Percentiles rank a stretch among this genome's conserved stretches.
Evolutionary conservation across 2,329 filamentous ascomycete species (phyloP).

Genomic region (Xylaria sp.): DNA sequence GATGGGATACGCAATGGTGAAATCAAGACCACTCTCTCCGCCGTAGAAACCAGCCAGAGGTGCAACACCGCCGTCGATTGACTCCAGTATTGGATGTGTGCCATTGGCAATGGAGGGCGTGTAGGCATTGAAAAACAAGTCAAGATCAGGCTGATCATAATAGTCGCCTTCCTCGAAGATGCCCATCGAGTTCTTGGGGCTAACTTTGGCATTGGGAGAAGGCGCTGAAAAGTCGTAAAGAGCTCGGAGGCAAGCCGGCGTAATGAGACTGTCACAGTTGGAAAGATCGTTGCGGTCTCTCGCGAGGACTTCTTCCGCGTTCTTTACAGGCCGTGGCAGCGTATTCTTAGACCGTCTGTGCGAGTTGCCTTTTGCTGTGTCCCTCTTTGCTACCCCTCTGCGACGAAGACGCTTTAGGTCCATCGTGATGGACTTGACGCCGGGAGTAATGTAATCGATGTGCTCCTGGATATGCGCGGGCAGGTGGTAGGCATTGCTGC

Average conservation of each 20-base stretch:
- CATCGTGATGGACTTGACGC: slow-evolving; percentile 7
- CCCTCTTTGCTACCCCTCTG: not conserved
- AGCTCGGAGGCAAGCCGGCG: slow-evolving; percentile 5
- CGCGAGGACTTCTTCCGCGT: slow-evolving; percentile 4
- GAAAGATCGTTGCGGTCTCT: slow-evolving; percentile 8
- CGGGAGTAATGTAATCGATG: slow-evolving; percentile 15
- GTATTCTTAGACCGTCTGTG: slow-evolving; percentile 7
- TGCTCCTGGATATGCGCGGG: slow-evolving; percentile 15
- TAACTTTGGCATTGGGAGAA: not conserved
- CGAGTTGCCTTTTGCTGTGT: not conserved
- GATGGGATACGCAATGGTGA: slow-evolving; percentile 17
- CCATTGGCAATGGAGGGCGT: slow-evolving; percentile 11
- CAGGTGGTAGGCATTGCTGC: slow-evolving; percentile 7
- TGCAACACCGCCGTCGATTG: slow-evolving; percentile 17
- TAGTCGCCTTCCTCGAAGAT: slow-evolving; percentile 17
- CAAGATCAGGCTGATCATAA: slow-evolving; percentile 16
- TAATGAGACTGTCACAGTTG: slow-evolving; percentile 11
- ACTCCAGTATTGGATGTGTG: slow-evolving; percentile 7
- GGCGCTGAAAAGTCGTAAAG: slow-evolving; percentile 8
- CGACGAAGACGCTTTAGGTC: slow-evolving; percentile 11
- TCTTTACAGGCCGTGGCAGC: not conserved
- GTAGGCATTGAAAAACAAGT: slow-evolving; percentile 11
- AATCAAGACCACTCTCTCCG: slow-evolving; percentile 10
- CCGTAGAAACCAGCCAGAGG: not conserved
- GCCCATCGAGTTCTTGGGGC: slow-evolving; percentile 10